A percentile compares a stretch with the other conserved stretches of the same genome.
Conservation (phyloP, 78 protist species). For the Diacronema lutheri region DNA sequence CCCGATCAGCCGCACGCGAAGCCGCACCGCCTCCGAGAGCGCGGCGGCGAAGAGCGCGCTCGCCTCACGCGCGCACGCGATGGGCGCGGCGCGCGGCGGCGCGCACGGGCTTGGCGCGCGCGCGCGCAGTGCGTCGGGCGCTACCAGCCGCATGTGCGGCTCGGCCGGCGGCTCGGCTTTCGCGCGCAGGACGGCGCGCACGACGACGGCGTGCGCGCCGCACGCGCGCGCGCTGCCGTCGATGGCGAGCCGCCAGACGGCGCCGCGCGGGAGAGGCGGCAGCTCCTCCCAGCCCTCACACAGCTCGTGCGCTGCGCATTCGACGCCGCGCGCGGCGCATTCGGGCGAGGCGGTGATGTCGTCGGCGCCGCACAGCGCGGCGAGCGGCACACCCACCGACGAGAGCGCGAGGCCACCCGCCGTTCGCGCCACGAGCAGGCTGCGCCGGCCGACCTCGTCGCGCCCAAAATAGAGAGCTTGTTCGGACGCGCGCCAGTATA, state of each 20-base stretch:
- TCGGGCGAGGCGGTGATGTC: not conserved
- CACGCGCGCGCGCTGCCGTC: not conserved
- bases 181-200: not conserved
- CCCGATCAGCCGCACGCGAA: too few relatives aligned
- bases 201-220: not conserved
- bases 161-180: not conserved
- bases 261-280: not conserved
- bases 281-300: constrained; percentile 1
- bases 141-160: not conserved
- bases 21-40: not conserved
- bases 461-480: constrained; percentile 22
- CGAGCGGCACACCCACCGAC: not conserved
- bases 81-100: too few relatives aligned
- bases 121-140: not conserved
- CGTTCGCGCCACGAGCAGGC: not conserved
- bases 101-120: too few relatives aligned
- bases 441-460: constrained; percentile 28
- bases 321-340: not conserved
- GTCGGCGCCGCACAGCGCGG: not conserved
- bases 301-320: not conserved
- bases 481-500: not conserved
- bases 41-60: not conserved
- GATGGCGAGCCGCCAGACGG: not conserved
- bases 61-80: too few relatives aligned
- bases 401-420: not conserved